Conservation (phyloP, 2,329 filamentous ascomycete genomes). For the Chaetothyriales sp. region DNA sequence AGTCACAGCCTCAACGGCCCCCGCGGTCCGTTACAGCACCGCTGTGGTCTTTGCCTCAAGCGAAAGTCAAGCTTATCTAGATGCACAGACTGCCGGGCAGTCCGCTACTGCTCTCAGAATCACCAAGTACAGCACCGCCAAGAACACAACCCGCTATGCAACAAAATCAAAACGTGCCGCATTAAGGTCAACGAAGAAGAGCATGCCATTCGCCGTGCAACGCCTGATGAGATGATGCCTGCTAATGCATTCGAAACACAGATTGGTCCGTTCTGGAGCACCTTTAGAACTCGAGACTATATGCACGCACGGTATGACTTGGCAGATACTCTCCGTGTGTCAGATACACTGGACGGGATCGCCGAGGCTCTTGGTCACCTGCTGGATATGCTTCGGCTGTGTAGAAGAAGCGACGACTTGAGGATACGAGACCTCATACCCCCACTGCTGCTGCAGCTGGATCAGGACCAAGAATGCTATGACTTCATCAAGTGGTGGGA, state of each 20-base stretch:
- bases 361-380: conserved; percentile 28
- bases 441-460: conserved; percentile 32
- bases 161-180: conserved; percentile 23
- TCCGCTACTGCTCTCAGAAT: conserved; percentile 34
- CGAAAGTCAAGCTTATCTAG: conserved; percentile 21
- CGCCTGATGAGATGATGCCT: conserved; percentile 18
- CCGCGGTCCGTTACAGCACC: conserved; percentile 5
- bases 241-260: conserved; percentile 27
- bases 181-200: conserved; percentile 26
- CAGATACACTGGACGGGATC: conserved; percentile 26
- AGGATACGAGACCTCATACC: conserved; percentile 32
- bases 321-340: conserved; percentile 22
- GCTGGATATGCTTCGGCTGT: conserved; percentile 33
- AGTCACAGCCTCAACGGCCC: background rate
- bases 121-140: conserved; percentile 30
- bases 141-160: conserved; percentile 31
- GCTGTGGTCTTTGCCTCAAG: conserved; percentile 19
- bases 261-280: conserved; percentile 33
- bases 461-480: conserved; percentile 39
- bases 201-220: conserved; percentile 23
- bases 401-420: conserved; percentile 32
- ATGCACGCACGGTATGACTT: conserved; percentile 28
- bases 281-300: conserved; percentile 31
- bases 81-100: conserved; percentile 32
- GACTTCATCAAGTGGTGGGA: conserved; percentile 38